Evolutionary conservation across 768 basidiomycete species (phyloP).

Genomic region (Suillus plorans): DNA sequence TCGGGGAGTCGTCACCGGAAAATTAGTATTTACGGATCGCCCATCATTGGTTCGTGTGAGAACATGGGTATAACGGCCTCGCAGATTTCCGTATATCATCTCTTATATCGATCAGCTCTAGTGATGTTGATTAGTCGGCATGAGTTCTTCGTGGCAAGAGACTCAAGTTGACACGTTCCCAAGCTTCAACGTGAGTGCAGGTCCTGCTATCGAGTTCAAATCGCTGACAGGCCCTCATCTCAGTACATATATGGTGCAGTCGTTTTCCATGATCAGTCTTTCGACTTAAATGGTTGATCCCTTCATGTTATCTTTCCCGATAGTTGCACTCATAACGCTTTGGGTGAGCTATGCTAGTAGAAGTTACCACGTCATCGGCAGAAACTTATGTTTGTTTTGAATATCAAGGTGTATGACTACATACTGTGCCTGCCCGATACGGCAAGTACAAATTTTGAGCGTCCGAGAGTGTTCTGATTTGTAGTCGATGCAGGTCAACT

Average conservation of each 20-base stretch:
- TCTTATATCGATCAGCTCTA: background rate
- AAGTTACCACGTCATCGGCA: background rate
- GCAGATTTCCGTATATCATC: background rate
- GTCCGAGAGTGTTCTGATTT: background rate
- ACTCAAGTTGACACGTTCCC: background rate
- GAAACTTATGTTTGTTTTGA: background rate
- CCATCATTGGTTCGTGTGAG: background rate
- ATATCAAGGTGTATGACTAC: background rate
- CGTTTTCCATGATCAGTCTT: background rate
- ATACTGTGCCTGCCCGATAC: background rate
- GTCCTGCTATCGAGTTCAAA: background rate
- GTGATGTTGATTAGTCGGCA: no score
- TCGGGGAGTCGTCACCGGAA: background rate
- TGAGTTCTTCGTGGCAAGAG: background rate
- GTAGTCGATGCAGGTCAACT: background rate
- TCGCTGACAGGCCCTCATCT: background rate
- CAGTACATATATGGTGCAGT: slow-evolving; percentile 1
- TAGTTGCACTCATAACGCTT: background rate
- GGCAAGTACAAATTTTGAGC: background rate
- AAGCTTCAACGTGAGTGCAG: background rate
- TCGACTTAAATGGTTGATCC: background rate
- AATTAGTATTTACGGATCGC: no score
- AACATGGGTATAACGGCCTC: background rate
- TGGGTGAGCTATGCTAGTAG: background rate
- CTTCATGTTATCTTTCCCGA: background rate